Conservation (phyloP, 345 rosid genomes). For the Stellera chamaejasme region DNA sequence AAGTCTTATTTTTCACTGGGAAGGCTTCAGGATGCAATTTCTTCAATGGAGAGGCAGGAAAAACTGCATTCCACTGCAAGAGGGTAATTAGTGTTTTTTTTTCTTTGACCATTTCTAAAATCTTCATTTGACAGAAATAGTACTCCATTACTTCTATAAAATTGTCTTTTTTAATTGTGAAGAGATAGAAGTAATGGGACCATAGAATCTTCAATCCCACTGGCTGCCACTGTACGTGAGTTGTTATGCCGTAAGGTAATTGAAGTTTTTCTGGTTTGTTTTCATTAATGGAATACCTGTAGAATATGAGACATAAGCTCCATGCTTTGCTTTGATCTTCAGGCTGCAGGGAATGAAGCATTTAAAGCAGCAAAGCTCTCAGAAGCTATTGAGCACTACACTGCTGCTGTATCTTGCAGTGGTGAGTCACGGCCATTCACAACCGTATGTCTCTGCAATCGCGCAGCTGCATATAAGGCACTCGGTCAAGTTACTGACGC, state of each 20-base stretch:
- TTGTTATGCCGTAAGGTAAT: constrained; percentile 72
- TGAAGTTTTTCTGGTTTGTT: too few relatives aligned
- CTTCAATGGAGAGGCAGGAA: constrained; percentile 60
- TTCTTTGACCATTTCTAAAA: too few relatives aligned
- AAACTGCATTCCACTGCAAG: constrained; percentile 25
- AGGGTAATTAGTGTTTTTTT: constrained; percentile 29
- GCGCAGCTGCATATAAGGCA: constrained; percentile 90
- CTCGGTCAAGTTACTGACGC: constrained; percentile 78
- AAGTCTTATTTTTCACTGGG: constrained; percentile 79
- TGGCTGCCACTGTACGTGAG: constrained; percentile 56
- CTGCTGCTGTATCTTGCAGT: constrained; percentile 68
- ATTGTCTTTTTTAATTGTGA: constrained; percentile 6
- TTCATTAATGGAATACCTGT: too few relatives aligned
- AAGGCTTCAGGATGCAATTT: constrained; percentile 80
- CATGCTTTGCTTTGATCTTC: constrained; percentile 7
- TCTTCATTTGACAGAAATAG: too few relatives aligned
- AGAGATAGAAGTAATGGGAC: constrained; percentile 31
- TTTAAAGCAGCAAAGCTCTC: constrained; percentile 74
- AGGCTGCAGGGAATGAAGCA: constrained; percentile 95
- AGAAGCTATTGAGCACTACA: constrained; percentile 90
- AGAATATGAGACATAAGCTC: too few relatives aligned
- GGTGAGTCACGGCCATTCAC: constrained; percentile 87
- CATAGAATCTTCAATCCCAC: constrained; percentile 49
- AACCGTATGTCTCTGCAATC: constrained; percentile 92
- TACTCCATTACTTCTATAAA: background rate